Conservation (phyloP, 179 eudicot species). For the Patellifolia procumbens region DNA sequence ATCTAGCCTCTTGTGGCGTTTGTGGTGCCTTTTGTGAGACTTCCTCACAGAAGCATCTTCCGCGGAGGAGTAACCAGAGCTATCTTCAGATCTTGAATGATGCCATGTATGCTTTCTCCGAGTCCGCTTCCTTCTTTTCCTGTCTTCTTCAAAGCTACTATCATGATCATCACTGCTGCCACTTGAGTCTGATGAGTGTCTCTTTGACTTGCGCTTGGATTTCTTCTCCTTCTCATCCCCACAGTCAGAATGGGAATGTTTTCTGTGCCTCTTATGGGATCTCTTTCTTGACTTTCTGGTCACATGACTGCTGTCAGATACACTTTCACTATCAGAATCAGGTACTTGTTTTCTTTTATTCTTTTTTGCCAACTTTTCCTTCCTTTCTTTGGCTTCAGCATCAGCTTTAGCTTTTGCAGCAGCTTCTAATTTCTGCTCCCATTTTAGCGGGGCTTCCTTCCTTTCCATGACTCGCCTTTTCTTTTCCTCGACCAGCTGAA, state of each 20-base stretch:
- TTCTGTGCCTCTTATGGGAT: conserved; percentile 62
- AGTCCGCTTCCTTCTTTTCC: conserved; percentile 37
- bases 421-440: conserved; percentile 95
- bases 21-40: conserved; percentile 44
- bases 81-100: conserved; percentile 30
- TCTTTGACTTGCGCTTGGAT: conserved; percentile 57
- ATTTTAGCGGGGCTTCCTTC: conserved; percentile 88
- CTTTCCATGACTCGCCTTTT: conserved; percentile 73
- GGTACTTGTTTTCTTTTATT: conserved; percentile 57
- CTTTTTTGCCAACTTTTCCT: conserved; percentile 55
- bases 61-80: conserved; percentile 36
- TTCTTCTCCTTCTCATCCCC: conserved; percentile 53
- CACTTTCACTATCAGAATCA: conserved; percentile 50
- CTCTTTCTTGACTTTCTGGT: conserved; percentile 49
- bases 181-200: conserved; percentile 45
- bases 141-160: conserved; percentile 51
- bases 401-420: conserved; percentile 71
- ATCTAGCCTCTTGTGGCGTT: conserved; percentile 32
- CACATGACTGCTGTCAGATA: conserved; percentile 44
- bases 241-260: conserved; percentile 52
- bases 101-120: conserved; percentile 45
- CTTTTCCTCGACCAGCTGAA: conserved; percentile 91
- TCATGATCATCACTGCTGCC: conserved; percentile 50
- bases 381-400: conserved; percentile 68
- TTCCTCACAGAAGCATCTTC: conserved; percentile 44